Evolutionary conservation across 306 rosid species (phyloP).

Genomic region (Rosa multiflora): DNA sequence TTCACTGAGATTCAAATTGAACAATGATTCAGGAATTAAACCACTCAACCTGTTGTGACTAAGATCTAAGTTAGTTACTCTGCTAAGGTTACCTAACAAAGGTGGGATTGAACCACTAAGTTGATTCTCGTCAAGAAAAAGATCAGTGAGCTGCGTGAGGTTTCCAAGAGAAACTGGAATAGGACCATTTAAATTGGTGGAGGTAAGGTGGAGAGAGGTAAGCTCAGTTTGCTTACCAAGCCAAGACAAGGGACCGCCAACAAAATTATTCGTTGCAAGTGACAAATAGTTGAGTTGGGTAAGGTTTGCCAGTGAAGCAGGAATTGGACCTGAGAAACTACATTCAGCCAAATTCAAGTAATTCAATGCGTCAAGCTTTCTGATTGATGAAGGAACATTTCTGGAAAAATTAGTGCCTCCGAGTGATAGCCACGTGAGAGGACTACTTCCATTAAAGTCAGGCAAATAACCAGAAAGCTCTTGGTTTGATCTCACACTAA

Average conservation of each 20-base stretch:
- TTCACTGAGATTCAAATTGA: too few relatives aligned
- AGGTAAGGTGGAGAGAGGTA: rapidly evolving
- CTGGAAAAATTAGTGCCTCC: neutral
- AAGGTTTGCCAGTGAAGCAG: conserved; percentile 1
- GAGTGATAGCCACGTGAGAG: neutral
- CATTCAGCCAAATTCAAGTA: neutral
- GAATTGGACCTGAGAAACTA: conserved; percentile 3
- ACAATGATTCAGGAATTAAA: neutral
- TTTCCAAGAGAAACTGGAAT: neutral
- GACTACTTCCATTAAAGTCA: neutral
- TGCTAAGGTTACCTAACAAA: conserved; percentile 10
- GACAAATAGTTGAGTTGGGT: neutral
- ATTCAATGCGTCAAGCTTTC: neutral
- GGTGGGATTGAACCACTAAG: neutral
- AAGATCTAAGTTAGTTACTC: rapidly evolving
- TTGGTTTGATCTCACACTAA: neutral
- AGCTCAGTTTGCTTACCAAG: neutral
- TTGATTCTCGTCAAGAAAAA: neutral
- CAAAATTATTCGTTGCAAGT: neutral
- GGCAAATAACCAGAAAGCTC: conserved; percentile 7
- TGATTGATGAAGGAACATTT: neutral
- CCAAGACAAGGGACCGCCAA: neutral
- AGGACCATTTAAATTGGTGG: neutral
- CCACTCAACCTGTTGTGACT: rapidly evolving
- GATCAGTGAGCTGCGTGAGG: neutral